These are phyloP conservation scores for Picea mariana DNA, from an alignment of 83 land plant species.

Conservation along the genomic window DNA sequence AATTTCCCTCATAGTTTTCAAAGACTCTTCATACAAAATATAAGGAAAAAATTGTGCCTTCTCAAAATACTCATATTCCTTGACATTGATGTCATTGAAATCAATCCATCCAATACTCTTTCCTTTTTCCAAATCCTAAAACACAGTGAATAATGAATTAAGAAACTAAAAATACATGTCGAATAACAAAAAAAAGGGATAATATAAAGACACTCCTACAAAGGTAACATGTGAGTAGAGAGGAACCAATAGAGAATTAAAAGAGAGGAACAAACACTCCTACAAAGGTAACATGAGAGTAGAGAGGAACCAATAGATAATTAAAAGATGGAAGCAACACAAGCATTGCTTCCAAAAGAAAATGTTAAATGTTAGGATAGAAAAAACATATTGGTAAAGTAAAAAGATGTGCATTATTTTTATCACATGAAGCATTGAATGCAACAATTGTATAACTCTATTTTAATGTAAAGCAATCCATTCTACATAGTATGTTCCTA, in stretches of 20 bases:
- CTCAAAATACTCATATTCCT: slow-evolving; percentile 56
- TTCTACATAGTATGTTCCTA: background rate
- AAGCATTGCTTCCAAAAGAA: background rate
- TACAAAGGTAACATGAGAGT: background rate
- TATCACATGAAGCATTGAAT: background rate
- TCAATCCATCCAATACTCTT: slow-evolving; percentile 28
- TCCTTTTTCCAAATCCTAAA: too few species aligned
- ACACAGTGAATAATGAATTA: too few species aligned
- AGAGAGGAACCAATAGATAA: background rate
- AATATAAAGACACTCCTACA: background rate
- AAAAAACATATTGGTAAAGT: too few species aligned
- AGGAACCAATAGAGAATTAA: too few species aligned
- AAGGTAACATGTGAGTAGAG: too few species aligned
- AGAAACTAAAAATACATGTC: background rate
- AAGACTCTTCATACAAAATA: background rate
- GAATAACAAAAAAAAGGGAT: background rate
- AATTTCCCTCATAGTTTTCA: background rate
- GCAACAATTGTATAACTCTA: background rate
- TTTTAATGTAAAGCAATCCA: background rate
- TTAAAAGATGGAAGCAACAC: background rate
- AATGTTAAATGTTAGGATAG: background rate
- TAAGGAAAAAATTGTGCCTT: slow-evolving; percentile 18
- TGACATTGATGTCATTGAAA: slow-evolving; percentile 40
- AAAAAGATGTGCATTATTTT: too few species aligned
- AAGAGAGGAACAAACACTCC: background rate